These are phyloP conservation scores for Nicotiana noctiflora DNA, from an alignment of 257 asterid genomes.

Conservation along the genomic window DNA sequence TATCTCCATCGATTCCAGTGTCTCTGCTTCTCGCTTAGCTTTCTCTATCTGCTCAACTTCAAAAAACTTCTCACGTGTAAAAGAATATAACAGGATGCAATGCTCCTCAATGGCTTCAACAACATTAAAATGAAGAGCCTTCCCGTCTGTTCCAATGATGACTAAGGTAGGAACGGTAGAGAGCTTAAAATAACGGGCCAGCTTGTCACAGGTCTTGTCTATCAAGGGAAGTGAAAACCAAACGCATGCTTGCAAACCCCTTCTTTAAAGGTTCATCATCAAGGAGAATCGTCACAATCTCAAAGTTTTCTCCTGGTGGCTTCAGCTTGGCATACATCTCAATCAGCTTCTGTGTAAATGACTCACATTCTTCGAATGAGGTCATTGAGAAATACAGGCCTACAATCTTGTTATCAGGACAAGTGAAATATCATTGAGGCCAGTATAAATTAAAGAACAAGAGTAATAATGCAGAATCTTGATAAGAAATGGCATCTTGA, in stretches of 20 bases:
- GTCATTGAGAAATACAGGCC: constrained; percentile 51
- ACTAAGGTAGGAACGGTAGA: constrained; percentile 48
- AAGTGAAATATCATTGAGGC: neutral
- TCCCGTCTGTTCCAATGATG: constrained; percentile 70
- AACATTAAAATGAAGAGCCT: constrained; percentile 58
- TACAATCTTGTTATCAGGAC: constrained; percentile 31
- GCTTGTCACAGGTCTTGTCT: constrained; percentile 44
- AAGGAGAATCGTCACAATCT: constrained; percentile 69
- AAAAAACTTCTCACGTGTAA: constrained; percentile 57
- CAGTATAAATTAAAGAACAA: neutral
- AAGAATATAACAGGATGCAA: constrained; percentile 57
- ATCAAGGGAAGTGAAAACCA: constrained; percentile 64
- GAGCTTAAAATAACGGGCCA: constrained; percentile 56
- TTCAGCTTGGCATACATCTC: constrained; percentile 44
- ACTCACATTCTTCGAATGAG: constrained; percentile 22
- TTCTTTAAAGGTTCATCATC: constrained; percentile 38
- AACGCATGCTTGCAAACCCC: constrained; percentile 40
- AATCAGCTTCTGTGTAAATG: constrained; percentile 46
- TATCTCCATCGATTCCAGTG: constrained; percentile 58
- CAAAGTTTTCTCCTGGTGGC: constrained; percentile 43
- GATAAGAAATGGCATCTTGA: neutral
- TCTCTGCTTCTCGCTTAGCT: constrained; percentile 68
- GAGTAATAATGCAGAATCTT: neutral
- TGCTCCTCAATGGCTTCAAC: constrained; percentile 67
- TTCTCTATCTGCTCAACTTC: constrained; percentile 65